Evolutionary conservation across 805 yeast genomes (phyloP).

Genomic region (Metschnikowia similis): DNA sequence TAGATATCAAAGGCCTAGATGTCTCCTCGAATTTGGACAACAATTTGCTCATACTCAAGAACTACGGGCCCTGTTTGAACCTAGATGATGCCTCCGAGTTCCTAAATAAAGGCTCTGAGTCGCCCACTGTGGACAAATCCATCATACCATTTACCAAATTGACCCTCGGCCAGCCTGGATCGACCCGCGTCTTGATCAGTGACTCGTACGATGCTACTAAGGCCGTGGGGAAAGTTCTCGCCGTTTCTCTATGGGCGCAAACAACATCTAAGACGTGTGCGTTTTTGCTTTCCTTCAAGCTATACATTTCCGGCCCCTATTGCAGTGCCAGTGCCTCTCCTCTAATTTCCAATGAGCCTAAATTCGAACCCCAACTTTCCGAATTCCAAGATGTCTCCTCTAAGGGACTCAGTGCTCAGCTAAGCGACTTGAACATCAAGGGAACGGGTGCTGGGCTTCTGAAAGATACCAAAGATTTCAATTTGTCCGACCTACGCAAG

Average conservation of each 20-base stretch:
- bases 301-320: constrained; percentile 3
- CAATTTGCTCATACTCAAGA: constrained; percentile 31
- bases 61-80: constrained; percentile 17
- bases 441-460: constrained; percentile 1
- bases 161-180: constrained; percentile 21
- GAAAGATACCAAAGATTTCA: constrained; percentile 4
- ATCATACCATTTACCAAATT: constrained; percentile 25
- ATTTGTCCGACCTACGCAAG: constrained; percentile 16
- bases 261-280: background rate
- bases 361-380: constrained; percentile 3
- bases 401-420: background rate
- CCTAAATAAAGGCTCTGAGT: constrained; percentile 8
- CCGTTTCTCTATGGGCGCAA: constrained; percentile 14
- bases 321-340: background rate
- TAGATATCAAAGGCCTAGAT: constrained; percentile 24
- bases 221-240: constrained; percentile 1
- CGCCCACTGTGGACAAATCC: constrained; percentile 22
- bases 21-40: constrained; percentile 7
- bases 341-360: background rate
- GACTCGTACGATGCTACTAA: constrained; percentile 8
- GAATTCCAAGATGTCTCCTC: constrained; percentile 2
- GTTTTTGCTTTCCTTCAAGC: constrained; percentile 4
- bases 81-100: constrained; percentile 10
- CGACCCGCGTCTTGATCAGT: constrained; percentile 11
- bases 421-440: background rate